Evolutionary conservation across 2,329 filamentous ascomycete genomes (phyloP), one percentile per base, ranked within the genome.

Genomic region (Sporothrix sp.): DNA sequence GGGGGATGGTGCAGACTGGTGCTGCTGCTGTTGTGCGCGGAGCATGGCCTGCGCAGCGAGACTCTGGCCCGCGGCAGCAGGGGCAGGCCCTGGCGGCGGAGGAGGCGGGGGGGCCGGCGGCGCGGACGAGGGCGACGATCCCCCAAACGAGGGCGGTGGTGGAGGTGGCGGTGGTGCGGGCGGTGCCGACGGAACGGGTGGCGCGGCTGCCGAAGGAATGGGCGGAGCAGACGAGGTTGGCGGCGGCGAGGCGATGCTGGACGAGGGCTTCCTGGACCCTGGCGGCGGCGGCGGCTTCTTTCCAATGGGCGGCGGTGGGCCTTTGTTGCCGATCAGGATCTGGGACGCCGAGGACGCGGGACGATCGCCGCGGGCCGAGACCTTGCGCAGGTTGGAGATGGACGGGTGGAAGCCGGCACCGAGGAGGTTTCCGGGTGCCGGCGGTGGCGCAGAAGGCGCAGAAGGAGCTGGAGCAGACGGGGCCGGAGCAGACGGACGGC

Each of bases 271-370:
- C 57, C 80, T 71, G 50, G 73, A 78, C 53, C 71, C 73, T 48
- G 80, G 81, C 46, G 77, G 74, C 37, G 80, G 78, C 23, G 81
- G 80, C 32, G 78, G 79, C 61, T 89, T 89, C 72, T 88, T 89
- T 53, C 84, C 85, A 59, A 87, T 75, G 6, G 84, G 84, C 11
- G 86, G 86, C 27, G 88, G 88, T 32, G 87, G 87, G 50, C 82
- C 83, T 60, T 78, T 80, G 30, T 78, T 80, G 44, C 52, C 52
- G 8, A 56, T 38, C 5, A 49, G 3, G 50, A 74, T 70, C 58
- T 75, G 70, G 32, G 81, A 82, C 21, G 72, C 69, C 18, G 79
- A 74, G 14, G 83, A 84, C 7, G 72, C 66, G 2, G 85, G 81
- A 56, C 85, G 71, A 37, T 70, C 70, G 1, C 61, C 62, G 48